Evolutionary conservation across 1,284 basidiomycete genomes (phyloP), one percentile per base, ranked within the genome.

Genomic region (Puccinia triticina): DNA sequence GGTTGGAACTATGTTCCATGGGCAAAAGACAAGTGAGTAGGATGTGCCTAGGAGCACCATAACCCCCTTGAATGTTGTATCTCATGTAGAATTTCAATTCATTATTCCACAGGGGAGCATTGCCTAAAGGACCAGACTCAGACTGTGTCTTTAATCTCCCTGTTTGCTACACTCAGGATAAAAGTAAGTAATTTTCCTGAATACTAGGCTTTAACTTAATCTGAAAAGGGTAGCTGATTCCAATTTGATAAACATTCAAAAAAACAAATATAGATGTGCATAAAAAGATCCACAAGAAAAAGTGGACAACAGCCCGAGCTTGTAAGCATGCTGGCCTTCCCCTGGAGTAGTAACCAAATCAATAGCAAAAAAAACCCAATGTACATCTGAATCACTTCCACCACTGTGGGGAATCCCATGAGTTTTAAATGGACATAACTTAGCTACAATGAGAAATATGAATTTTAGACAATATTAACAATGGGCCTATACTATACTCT

Each of bases 101-200:
- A 59, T 21, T 59, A 18, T 37, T 48, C 40, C n/a, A n/a, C n/a
- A 61, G 69, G 29, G 48, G 67, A 29, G 37, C 48, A 12, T 32
- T 57, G 26, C 78, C 78, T 37, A 32, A 80, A 34, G n/a, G 34
- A 29, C 23, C 67, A 53, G 40, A 69, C 34, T 67, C 43, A 23
- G 67, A 59, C 18, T 80, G 78, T 73, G 78, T 80, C 57, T 73
- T 57, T n/a, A 80, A 80, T 29, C 55, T 80, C 29, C 77, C 77
- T 57, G 77, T 79, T 5, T 79, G 77, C 66, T 78, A 64, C 48
- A 50, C 46, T 48, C 10, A 66, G 14, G 34, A 67, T 64, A 1
- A n/a, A 16, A 37, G 77, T 78, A 67, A 50, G 43, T 29, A 50
- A 0, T 77, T 53, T 12, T 40, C 37, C 2, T n/a, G n/a, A n/a